Base-by-base conservation (phyloP, 2,329 filamentous ascomycete species). In the Seiridium unicorne region DNA sequence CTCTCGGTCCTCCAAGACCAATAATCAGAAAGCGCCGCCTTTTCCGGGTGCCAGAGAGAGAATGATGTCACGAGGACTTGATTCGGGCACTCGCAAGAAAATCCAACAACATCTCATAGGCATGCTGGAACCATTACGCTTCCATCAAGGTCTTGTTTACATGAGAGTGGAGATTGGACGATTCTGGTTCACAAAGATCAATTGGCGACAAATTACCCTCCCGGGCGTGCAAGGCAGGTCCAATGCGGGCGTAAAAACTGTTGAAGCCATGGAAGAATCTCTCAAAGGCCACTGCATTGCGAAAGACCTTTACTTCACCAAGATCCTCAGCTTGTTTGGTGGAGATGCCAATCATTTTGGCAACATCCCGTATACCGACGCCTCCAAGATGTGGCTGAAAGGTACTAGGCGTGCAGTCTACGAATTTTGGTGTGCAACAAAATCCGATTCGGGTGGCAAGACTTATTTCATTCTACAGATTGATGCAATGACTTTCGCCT, bases 401-500 rank as follows among this genome's bases (percentile, higher is more conserved):
- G 46, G 8, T 11, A 18, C n/a, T 7, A 44, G 46, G 10, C 51
- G 49, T 3, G 48, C 46, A n/a, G 26, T 60, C 8, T 62, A 62
- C 26, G 61, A 62, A 36, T 60, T 62, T 40, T 51, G 40, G 36
- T 60, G 61, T 26, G 8, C 3, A n/a, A 60, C 58, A 31, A 58
- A 55, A 9, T 44, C 11, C 6, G 11, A 4, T n/a, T 51, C 18
- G 2, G 58, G 53, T 40, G 47, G 18, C 8, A 62, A 48, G 9
- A 9, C 40, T 11, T 49, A 26, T 26, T 72, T 73, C 58, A 44
- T 64, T 7, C 51, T 73, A 4, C 65, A 72, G 5, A 58, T 73
- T 34, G 64, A 72, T 61, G 64, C 64, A 3, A 56, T 40, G 0
- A 51, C 61, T 2, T 69, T 72, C 44, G 59, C 61, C 1, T 61